phyloP scores from a whole-genome alignment of 78 protist species.

The Dictyostelium brefeldianum region DNA sequence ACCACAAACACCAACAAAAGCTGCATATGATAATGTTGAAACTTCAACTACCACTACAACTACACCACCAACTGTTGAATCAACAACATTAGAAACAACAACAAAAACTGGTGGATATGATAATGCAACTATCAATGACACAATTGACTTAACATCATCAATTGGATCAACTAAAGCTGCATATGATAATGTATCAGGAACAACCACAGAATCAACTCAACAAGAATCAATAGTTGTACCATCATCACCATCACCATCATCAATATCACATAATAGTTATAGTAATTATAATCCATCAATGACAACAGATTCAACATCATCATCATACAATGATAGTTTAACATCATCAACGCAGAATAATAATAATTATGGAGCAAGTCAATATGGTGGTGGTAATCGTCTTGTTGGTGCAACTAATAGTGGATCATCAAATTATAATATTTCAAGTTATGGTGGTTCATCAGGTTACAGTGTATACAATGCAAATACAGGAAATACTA shows the following conservation, averaged over 20 bases:
- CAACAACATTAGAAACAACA: not conserved
- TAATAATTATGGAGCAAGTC: not conserved
- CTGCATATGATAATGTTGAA: not conserved
- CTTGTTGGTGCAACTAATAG: too few species aligned
- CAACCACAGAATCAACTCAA: too few species aligned
- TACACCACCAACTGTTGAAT: too few species aligned
- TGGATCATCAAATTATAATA: not conserved
- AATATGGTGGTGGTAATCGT: not conserved
- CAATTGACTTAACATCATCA: slow-evolving; percentile 3
- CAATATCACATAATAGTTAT: not conserved
- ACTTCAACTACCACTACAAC: not conserved
- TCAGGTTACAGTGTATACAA: slow-evolving; percentile 1
- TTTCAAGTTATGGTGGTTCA: slow-evolving; percentile 16
- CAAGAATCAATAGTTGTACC: not conserved
- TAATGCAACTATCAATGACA: not conserved
- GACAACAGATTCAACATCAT: not conserved
- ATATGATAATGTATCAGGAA: slow-evolving; percentile 28
- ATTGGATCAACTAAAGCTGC: not conserved
- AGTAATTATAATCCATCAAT: not conserved
- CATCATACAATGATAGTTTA: not conserved
- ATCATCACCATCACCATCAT: not conserved
- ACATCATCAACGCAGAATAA: not conserved
- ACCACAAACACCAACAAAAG: not conserved
- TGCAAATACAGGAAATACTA: not conserved
- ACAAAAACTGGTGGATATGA: not conserved